Evolutionary conservation across 2,329 filamentous ascomycete species (phyloP), one percentile per base, ranked within the genome.

Genomic region (Xylaria digitata): DNA sequence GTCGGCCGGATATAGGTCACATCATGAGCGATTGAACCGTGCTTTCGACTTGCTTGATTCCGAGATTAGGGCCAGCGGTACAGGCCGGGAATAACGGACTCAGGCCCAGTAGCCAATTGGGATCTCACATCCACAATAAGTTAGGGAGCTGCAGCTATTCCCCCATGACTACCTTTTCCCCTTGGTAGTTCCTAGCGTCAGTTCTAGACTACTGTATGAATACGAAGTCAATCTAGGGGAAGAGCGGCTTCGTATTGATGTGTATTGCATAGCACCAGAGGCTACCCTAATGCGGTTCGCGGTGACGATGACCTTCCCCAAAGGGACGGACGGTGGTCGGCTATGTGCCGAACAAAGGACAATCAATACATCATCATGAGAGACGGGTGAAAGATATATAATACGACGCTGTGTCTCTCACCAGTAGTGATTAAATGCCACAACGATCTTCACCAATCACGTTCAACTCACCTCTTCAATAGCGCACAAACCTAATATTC

Each of bases 211-310:
- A 26, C 26, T 34, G 7, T 34, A 8, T 63, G 54, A 63, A 63
- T 63, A 63, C 52, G 61, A 58, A 58, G 53, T 63, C n/a, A 58
- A 34, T 50, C 45, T 50, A 21, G 34, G 15, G 53, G 42, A 23
- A 52, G 56, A 50, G 48, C 48, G 34, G n/a, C 21, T 19, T 63
- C 61, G 61, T 63, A 58, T 63, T 58, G 45, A 63, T 11, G n/a
- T 17, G 30, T 6, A 26, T 11, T 26, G n/a, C 26, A 30, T 23
- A 34, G 23, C 52, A 54, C n/a, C 8, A 26, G 4, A 21, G 13
- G 7, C 11, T 43, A 23, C 34, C 13, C 45, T 15, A 48, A 49
- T 57, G 37, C 8, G 37, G 48, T 13, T 45, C 26, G 17, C 17
- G 34, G 1, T 23, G 11, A 17, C 32, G 23, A 34, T 40, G 34